These are phyloP conservation scores for Phytophthora ohioensis DNA, from an alignment of 352 stramenopile genomes.

Conservation along the genomic window DNA sequence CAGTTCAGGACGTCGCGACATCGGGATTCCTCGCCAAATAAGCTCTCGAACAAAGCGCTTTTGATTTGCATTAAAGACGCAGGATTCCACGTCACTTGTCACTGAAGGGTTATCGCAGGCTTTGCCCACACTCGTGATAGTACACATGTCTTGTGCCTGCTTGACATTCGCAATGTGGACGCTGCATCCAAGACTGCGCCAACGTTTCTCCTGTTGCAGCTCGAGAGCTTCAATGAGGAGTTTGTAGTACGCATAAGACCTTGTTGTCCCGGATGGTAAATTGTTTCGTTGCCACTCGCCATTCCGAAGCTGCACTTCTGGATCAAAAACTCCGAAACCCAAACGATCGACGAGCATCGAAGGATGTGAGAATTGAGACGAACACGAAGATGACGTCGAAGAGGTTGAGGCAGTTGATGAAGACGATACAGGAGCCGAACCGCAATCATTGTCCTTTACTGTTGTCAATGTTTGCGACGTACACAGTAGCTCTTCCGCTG, in stretches of 20 bases:
- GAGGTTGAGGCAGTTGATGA: conserved; percentile 29
- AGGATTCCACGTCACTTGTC: conserved; percentile 2
- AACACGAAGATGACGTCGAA: conserved; percentile 28
- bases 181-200: conserved; percentile 33
- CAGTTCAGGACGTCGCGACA: conserved; percentile 44
- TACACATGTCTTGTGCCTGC: not conserved
- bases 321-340: conserved; percentile 62
- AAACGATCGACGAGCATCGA: conserved; percentile 49
- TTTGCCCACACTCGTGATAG: not conserved
- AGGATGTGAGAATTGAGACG: conserved; percentile 16
- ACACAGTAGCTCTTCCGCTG: conserved; percentile 52
- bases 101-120: not conserved
- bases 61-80: conserved; percentile 10
- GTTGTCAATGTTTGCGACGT: conserved; percentile 1
- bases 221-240: conserved; percentile 53
- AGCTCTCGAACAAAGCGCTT: conserved; percentile 33
- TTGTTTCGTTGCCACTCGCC: conserved; percentile 29
- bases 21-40: conserved; percentile 63
- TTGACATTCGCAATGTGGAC: not conserved
- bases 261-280: conserved; percentile 9
- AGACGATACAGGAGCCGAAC: conserved; percentile 19
- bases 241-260: conserved; percentile 60
- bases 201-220: conserved; percentile 49
- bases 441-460: not conserved
- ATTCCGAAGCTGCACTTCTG: conserved; percentile 36